phyloP scores from a whole-genome alignment of 2,329 filamentous ascomycete species.

The Phialophora chinensis region DNA sequence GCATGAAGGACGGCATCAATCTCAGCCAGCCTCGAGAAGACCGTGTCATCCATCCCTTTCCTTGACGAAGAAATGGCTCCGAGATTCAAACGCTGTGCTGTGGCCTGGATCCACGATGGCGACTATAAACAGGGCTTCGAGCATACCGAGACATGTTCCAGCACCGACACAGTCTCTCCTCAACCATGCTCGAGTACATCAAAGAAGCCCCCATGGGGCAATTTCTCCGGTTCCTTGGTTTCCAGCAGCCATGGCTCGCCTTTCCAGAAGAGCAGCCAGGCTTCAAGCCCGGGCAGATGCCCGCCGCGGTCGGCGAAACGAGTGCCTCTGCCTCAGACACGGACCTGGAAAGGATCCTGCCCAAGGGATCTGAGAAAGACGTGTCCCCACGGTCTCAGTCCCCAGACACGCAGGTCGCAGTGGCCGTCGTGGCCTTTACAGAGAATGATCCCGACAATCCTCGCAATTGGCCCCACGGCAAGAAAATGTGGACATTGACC shows the following conservation, averaged over 20 bases:
- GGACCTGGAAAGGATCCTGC: conserved; percentile 11
- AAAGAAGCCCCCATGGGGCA: conserved; percentile 30
- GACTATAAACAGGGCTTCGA: conserved; percentile 6
- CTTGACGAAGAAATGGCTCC: neutral
- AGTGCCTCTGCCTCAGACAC: neutral
- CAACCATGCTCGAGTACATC: conserved; percentile 13
- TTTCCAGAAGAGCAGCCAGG: conserved; percentile 25
- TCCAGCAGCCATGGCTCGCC: conserved; percentile 5
- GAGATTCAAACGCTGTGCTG: neutral
- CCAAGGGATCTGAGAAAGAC: conserved; percentile 8
- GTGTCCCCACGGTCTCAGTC: neutral
- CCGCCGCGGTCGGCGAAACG: neutral
- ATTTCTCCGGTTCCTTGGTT: conserved; percentile 24
- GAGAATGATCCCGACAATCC: conserved; percentile 56
- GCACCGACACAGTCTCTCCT: neutral
- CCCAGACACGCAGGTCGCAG: conserved; percentile 27
- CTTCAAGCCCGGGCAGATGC: conserved; percentile 14
- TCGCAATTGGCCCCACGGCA: conserved; percentile 47
- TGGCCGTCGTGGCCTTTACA: conserved; percentile 44
- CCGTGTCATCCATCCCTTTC: neutral
- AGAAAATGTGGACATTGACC: conserved; percentile 50
- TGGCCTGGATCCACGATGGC: neutral
- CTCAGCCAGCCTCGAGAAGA: neutral
- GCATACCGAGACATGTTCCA: neutral
- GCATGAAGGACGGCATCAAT: neutral